A percentile compares a stretch with the other conserved stretches of the same genome.
These are phyloP conservation scores for Citrus australasica DNA, from an alignment of 345 rosid species.

Conservation along the genomic window DNA sequence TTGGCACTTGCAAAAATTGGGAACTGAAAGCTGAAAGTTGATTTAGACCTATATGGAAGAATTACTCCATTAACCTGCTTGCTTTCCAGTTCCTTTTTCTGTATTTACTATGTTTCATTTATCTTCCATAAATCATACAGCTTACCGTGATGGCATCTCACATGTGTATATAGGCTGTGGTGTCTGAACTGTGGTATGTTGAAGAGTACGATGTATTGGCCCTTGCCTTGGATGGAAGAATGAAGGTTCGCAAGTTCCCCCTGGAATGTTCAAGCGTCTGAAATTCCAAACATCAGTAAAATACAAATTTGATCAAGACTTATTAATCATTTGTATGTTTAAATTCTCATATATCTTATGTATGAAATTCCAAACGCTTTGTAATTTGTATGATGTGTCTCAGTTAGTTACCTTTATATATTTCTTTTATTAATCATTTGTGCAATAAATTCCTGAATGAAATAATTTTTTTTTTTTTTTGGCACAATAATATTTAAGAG, in stretches of 20 bases:
- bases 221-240: slow-evolving; percentile 70
- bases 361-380: too few species aligned
- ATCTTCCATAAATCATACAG: background rate
- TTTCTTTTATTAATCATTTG: background rate
- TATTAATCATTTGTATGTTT: too few species aligned
- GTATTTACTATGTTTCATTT: background rate
- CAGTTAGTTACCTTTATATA: too few species aligned
- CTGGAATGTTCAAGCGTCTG: slow-evolving; percentile 42
- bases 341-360: too few species aligned
- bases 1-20: background rate
- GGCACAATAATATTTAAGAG: background rate
- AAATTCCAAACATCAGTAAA: background rate
- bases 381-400: background rate
- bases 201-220: slow-evolving; percentile 74
- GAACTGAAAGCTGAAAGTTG: background rate
- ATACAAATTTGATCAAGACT: background rate
- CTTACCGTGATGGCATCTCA: background rate
- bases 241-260: slow-evolving; percentile 53
- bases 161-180: slow-evolving; percentile 41
- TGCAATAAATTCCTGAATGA: background rate
- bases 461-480: background rate
- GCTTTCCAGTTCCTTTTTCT: background rate
- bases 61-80: background rate
- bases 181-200: slow-evolving; percentile 78
- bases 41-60: background rate